phyloP scores from a whole-genome alignment of 305 asterid species.

The Solanum hybrid region DNA sequence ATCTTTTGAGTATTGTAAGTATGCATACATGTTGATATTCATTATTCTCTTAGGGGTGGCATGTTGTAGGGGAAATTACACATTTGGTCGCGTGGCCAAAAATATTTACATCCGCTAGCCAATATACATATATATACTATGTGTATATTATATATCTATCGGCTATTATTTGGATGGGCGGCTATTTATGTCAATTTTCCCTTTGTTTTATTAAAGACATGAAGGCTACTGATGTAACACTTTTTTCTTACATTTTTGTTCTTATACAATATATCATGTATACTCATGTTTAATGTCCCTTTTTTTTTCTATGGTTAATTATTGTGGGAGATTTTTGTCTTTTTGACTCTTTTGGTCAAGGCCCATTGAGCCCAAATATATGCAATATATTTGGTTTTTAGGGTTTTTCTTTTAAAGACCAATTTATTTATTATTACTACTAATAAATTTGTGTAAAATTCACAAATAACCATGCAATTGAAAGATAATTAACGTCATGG shows the following conservation, averaged over 20 bases:
- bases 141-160: not conserved
- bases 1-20: constrained; percentile 19
- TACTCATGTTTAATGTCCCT: not conserved
- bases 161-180: not conserved
- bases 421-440: not conserved
- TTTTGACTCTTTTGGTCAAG: not conserved
- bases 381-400: not conserved
- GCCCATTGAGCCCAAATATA: not conserved
- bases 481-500: not conserved
- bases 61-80: not conserved
- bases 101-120: not conserved
- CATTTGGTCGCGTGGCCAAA: not conserved
- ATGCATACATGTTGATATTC: constrained; percentile 32
- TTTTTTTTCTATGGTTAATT: not conserved
- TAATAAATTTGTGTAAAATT: not conserved
- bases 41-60: not conserved
- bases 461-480: not conserved
- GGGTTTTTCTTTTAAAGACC: not conserved
- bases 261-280: not conserved
- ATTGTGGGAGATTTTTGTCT: not conserved
- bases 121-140: not conserved
- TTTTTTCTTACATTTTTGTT: too few relatives aligned
- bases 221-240: not conserved
- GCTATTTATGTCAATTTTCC: not conserved
- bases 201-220: not conserved